Base-by-base conservation (phyloP, 345 rosid genomes). In the Linum tenue region DNA sequence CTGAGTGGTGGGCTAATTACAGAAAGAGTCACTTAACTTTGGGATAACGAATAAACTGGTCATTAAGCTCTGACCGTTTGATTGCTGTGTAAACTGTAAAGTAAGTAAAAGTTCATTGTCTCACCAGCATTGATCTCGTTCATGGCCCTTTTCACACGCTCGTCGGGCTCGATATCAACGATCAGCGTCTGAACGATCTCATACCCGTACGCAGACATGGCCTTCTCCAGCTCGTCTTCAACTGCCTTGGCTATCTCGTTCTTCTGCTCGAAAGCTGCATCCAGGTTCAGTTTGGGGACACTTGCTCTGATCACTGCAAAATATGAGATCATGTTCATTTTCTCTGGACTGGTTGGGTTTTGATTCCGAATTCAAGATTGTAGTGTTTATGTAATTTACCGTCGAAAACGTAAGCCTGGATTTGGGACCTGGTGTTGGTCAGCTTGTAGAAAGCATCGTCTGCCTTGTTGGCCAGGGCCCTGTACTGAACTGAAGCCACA, bases 401-500 rank as follows among this genome's bases (percentile, higher is more conserved):
- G 35, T 72, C 75, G 56, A 62, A 72, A 61, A 66, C 75, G 62
- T 66, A 66, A 5, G 75, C 66, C 62, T 72, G 75, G 65, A 66
- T 72, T 39, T 72, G 70, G 15, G 51, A 11, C 62, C 63, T 43
- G 10, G 75, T 61, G 60, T 66, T 62, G 64, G 36, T 65, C 10
- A 72, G 75, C 5, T 67, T 72, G 37, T 66, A 72, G 59, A 51
- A 66, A 12, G 70, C 67, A 42, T 72, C 70, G n/a, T 39, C 50
- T 37, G 67, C 75, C 56, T 72, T 72, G 0, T 55, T 5, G 8
- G 64, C 70, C 0, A 65, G 59, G 38, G 69, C 69, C 15, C 55
- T 68, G 59, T 71, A 71, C 41, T 71, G 74, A 5, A 71, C 22
- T 7, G 74, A 65, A 7, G 69, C 62, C 1, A 71, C 74, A 58